Conservation (phyloP, 108 stramenopile species). For the Cylindrotheca closterium region DNA sequence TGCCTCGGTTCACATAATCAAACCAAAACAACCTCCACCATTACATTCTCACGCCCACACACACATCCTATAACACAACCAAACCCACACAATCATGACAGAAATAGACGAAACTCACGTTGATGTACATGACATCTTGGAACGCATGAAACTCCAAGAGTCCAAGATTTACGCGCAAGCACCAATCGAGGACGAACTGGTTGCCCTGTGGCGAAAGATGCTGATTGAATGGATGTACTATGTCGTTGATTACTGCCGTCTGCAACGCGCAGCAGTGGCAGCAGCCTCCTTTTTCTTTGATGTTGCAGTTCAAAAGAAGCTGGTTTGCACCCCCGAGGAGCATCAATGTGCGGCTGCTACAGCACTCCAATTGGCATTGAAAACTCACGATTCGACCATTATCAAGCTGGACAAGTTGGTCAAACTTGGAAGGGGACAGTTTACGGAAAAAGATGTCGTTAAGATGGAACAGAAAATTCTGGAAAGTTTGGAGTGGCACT, state of each 20-base stretch:
- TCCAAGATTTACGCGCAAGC: neutral
- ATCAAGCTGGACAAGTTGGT: slow-evolving; percentile 48
- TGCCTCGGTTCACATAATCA: too few species aligned
- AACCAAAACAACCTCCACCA: too few species aligned
- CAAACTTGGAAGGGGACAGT: slow-evolving; percentile 40
- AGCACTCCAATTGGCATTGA: slow-evolving; percentile 59
- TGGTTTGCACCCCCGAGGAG: slow-evolving; percentile 37
- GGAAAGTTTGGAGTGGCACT: slow-evolving; percentile 47
- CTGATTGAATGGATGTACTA: slow-evolving; percentile 60
- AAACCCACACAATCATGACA: too few species aligned
- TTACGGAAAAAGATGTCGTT: slow-evolving; percentile 48
- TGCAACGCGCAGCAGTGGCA: slow-evolving; percentile 47
- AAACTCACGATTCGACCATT: slow-evolving; percentile 45
- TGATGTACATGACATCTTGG: slow-evolving; percentile 15
- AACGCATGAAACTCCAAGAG: slow-evolving; percentile 15
- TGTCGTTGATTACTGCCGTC: slow-evolving; percentile 50
- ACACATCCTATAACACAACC: too few species aligned
- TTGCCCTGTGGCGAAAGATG: slow-evolving; percentile 43
- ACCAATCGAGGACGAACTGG: slow-evolving; percentile 13
- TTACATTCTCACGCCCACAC: too few species aligned
- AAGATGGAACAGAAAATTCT: slow-evolving; percentile 56
- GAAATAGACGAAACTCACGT: slow-evolving; percentile 3
- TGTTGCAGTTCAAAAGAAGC: slow-evolving; percentile 21
- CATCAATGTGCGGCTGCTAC: slow-evolving; percentile 61
- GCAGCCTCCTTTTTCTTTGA: slow-evolving; percentile 48